Base-by-base conservation (phyloP, 2,329 filamentous ascomycete genomes). In the Eutypa lata region DNA sequence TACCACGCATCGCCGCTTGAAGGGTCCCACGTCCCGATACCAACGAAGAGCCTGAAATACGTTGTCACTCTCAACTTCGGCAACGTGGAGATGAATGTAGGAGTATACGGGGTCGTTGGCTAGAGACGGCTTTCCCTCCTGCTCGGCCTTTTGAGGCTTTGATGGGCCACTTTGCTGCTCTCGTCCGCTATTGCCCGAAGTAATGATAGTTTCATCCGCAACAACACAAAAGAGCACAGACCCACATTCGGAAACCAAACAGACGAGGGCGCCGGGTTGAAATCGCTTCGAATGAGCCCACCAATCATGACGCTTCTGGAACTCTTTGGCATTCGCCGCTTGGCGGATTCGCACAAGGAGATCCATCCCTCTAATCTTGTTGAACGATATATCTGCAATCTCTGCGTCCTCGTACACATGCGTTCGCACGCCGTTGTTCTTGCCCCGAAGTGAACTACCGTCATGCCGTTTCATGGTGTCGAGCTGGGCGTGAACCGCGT, bases 221-320 rank as follows among this genome's bases (percentile, higher is more conserved):
- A 80, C 74, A 1, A 68, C 68, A 46, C 71, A 71, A 56, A 80
- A 80, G 3, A 75, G 58, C 2, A 71, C 64, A 26, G 64, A 67
- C 2, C 69, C 71, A 10, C 62, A 63, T 2, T 68, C 66, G 18
- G 72, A 73, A 1, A 81, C 61, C 3, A 81, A 57, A 51, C 79
- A 83, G 1, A 83, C 70, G 2, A 84, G 68, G 3, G 74, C 71
- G 19, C 80, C 80, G 1, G 70, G 62, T 19, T 75, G 71, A 3
- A 84, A 68, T n/a, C 74, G 70, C 54, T 76, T 79, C 14, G 71
- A 75, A 3, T 71, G 65, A 18, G 66, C 57, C 82, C 80, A 84
- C 78, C 77, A 83, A 0, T 76, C 70, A 46, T 65, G 63, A 40
- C 79, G 71, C 47, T 70, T 50, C 33, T 61, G 57, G 0, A 46